phyloP scores from a whole-genome alignment of 305 asterid species.

The Fraxinus sp. region DNA sequence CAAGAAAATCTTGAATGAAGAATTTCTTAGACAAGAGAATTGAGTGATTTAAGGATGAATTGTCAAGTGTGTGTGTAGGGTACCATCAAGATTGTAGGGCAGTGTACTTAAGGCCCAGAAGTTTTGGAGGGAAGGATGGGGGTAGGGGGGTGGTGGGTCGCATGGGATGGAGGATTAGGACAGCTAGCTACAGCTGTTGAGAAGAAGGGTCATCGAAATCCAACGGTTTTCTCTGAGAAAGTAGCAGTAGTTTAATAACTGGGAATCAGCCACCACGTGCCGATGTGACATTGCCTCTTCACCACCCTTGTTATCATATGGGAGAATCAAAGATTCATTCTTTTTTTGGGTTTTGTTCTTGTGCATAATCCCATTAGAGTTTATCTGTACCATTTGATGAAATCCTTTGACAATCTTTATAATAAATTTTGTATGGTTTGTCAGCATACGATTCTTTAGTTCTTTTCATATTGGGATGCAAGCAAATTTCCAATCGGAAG shows the following conservation, averaged over 20 bases:
- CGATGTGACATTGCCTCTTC: slow-evolving; percentile 49
- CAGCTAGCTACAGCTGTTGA: slow-evolving; percentile 90
- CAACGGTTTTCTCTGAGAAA: slow-evolving; percentile 36
- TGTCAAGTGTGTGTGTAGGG: neutral
- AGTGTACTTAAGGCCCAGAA: slow-evolving; percentile 23
- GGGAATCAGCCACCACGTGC: slow-evolving; percentile 87
- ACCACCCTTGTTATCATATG: neutral
- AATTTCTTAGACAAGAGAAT: slow-evolving; percentile 1
- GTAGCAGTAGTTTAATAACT: slow-evolving; percentile 39
- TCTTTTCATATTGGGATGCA: neutral
- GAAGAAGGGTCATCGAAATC: slow-evolving; percentile 25
- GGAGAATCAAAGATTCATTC: slow-evolving; percentile 6
- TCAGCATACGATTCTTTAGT: neutral
- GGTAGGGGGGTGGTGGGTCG: slow-evolving; percentile 25
- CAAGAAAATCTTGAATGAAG: neutral
- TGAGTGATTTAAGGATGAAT: slow-evolving; percentile 8
- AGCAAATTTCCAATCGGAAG: neutral
- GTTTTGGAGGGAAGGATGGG: slow-evolving; percentile 25
- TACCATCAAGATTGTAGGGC: neutral
- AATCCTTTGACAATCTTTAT: neutral
- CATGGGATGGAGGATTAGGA: slow-evolving; percentile 48
- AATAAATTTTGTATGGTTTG: neutral
- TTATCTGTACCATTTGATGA: neutral
- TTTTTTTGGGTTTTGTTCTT: neutral
- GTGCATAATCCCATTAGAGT: neutral